Conservation (phyloP, 306 rosid genomes). For the Corylus americana region DNA sequence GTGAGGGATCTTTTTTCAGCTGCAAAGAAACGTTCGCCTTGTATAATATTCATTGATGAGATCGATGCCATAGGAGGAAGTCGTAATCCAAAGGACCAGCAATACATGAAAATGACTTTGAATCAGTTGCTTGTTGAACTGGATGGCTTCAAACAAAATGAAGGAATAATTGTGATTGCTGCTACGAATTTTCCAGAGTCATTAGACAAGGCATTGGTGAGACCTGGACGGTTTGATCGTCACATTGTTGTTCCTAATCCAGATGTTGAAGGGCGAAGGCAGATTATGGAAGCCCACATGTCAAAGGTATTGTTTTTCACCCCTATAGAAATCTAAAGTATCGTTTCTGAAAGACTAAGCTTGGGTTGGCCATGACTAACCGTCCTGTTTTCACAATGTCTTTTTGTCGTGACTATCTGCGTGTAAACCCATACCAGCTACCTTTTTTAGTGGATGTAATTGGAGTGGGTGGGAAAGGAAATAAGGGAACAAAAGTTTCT, state of each 20-base stretch:
- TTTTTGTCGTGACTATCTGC: neutral
- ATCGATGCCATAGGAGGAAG: conserved; percentile 95
- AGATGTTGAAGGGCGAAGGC: conserved; percentile 94
- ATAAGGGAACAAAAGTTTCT: neutral
- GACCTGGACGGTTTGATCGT: conserved; percentile 97
- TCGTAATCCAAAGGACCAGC: conserved; percentile 74
- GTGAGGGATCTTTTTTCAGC: conserved; percentile 89
- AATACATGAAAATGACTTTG: conserved; percentile 80
- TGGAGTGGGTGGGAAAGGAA: neutral
- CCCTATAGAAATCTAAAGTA: neutral
- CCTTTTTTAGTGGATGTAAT: neutral
- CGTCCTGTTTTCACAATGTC: neutral
- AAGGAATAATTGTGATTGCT: conserved; percentile 91
- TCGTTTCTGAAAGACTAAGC: neutral
- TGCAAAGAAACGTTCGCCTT: conserved; percentile 87
- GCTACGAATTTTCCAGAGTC: conserved; percentile 94
- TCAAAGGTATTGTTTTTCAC: conserved; percentile 62
- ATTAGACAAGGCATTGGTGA: conserved; percentile 85
- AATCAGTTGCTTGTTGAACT: conserved; percentile 94
- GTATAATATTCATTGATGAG: conserved; percentile 93
- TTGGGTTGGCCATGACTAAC: conserved; percentile 15
- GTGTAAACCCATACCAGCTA: neutral
- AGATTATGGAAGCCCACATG: conserved; percentile 87
- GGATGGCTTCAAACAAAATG: conserved; percentile 96
- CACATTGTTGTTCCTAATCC: conserved; percentile 91